phyloP scores from a whole-genome alignment of 2,329 filamentous ascomycete species.

The Talaromyces albobiverticillius region DNA sequence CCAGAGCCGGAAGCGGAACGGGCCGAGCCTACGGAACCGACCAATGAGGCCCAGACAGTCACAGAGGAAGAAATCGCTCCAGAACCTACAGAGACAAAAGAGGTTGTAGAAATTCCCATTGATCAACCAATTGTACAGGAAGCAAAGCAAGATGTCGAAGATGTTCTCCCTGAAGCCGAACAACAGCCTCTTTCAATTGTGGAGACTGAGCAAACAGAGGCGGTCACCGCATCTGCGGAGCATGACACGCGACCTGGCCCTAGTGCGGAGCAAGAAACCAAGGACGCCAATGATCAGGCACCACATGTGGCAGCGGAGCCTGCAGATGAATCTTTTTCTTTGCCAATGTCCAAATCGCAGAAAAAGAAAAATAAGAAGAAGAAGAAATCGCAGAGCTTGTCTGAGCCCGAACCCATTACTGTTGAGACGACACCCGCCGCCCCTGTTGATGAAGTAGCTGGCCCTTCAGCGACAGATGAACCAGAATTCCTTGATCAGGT shows the following conservation, averaged over 20 bases:
- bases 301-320: conserved; percentile 15
- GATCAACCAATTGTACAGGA: neutral
- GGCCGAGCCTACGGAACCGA: conserved; percentile 7
- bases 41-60: neutral
- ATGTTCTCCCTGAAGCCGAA: neutral
- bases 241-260: conserved; percentile 4
- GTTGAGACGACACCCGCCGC: neutral
- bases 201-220: conserved; percentile 2
- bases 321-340: neutral
- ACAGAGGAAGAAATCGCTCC: neutral
- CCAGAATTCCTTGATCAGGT: neutral
- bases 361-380: conserved; percentile 17
- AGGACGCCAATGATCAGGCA: conserved; percentile 14
- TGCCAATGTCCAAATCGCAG: conserved; percentile 3
- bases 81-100: neutral
- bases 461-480: neutral
- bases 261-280: conserved; percentile 6
- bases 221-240: conserved; percentile 7
- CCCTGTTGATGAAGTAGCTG: neutral
- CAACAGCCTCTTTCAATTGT: neutral
- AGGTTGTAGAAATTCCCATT: neutral
- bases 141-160: neutral
- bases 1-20: conserved; percentile 5
- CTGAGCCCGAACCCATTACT: neutral
- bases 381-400: conserved; percentile 11